These are phyloP conservation scores for Alisma plantagoaquatica DNA, from an alignment of 106 monocot genomes.

Conservation along the genomic window DNA sequence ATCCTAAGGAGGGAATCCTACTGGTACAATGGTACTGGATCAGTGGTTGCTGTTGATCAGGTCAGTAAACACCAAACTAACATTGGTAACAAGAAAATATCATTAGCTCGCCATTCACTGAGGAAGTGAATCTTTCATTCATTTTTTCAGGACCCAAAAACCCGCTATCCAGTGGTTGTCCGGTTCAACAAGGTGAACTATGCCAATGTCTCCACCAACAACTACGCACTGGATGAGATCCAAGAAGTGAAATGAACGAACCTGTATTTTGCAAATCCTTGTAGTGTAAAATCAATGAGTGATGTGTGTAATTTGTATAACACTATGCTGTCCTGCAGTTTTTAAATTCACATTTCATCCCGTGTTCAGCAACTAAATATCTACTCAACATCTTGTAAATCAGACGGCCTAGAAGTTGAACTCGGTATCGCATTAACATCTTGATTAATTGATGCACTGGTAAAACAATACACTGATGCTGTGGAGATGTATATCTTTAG, in stretches of 20 bases:
- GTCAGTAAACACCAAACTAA: neutral
- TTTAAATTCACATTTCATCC: neutral
- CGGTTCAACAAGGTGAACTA: slow-evolving; percentile 39
- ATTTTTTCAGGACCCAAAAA: slow-evolving; percentile 19
- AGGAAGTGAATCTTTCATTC: neutral
- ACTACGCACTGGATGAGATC: slow-evolving; percentile 36
- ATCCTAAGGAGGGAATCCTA: slow-evolving; percentile 45
- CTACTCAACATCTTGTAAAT: no score
- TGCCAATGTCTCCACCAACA: slow-evolving; percentile 32
- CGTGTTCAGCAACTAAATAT: no score
- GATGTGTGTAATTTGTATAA: neutral
- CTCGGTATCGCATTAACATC: neutral
- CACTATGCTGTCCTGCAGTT: neutral
- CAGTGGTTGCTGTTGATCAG: slow-evolving; percentile 42
- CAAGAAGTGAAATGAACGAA: slow-evolving; percentile 21
- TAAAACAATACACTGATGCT: no score
- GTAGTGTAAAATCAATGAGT: neutral
- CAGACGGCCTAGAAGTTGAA: no score
- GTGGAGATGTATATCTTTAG: no score
- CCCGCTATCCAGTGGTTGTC: slow-evolving; percentile 40
- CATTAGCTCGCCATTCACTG: neutral
- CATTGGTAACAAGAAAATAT: neutral
- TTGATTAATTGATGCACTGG: no score
- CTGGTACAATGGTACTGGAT: slow-evolving; percentile 37
- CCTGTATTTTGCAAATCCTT: neutral